Evolutionary conservation across 192 early-diverging fungal species (phyloP), one percentile per base, ranked within the genome.

Genomic region (Coemansia sp.): DNA sequence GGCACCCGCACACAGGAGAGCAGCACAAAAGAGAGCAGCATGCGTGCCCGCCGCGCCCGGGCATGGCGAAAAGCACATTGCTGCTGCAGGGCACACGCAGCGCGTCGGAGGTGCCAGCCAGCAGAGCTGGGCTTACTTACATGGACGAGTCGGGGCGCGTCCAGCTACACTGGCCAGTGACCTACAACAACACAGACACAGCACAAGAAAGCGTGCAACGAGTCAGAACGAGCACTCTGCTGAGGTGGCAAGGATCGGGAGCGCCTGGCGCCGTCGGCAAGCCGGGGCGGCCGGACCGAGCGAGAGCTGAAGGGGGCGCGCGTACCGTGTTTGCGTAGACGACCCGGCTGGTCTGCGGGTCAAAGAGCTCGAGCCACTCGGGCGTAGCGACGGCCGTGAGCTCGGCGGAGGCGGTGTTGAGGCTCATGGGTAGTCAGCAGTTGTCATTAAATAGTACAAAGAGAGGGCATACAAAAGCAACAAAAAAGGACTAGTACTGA

Each of bases 101-200:
- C n/a, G n/a, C n/a, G n/a, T n/a, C n/a, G n/a, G n/a, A n/a, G n/a
- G n/a, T n/a, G n/a, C n/a, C n/a, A n/a, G n/a, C n/a, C n/a, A n/a
- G n/a, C n/a, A n/a, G n/a, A 41, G 27, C 19, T 45, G 15, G 3
- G 18, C 53, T 21, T 43, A 75, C 71, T n/a, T 75, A 75, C 71
- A 75, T 75, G 26, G 51, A 32, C 23, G 54, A 60, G 17, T 61
- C 49, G 21, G 71, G 71, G 21, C 71, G 65, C 22, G 65, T 53
- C 71, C 71, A 75, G 71, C 61, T 70, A 74, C 91, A 94, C 68
- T 92, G 88, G 36, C 93, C 93, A 31, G 89, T 90, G 9, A 81
- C 56, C 86, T 88, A 68, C 48, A 53, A 11, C 15, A 37, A n/a
- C 21, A 26, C 30, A 51, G 18, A 18, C 23, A 9, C 30, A 33